Evolutionary conservation across 1,139 yeast genomes (phyloP).

Genomic region (Nakaseomyces uthaithaninus): DNA sequence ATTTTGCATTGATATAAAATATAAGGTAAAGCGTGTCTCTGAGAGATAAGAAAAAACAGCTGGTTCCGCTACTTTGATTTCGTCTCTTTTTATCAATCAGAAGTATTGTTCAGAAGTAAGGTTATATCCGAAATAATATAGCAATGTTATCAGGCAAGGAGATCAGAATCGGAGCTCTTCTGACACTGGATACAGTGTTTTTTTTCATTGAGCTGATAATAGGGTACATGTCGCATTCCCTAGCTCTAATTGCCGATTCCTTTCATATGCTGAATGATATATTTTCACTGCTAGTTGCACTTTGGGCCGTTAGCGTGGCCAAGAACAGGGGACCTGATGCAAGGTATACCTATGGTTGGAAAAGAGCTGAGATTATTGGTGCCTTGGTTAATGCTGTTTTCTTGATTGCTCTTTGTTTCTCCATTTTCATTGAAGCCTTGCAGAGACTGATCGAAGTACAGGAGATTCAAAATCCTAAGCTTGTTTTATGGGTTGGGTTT

Average conservation of each 20-base stretch:
- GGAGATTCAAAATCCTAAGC: conserved; percentile 66
- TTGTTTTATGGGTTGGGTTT: conserved; percentile 72
- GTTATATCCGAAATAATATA: background rate
- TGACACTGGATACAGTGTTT: conserved; percentile 71
- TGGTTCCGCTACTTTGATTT: no score
- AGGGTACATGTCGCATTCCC: conserved; percentile 83
- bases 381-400: conserved; percentile 93
- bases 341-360: conserved; percentile 91
- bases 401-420: conserved; percentile 80
- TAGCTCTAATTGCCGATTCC: conserved; percentile 90
- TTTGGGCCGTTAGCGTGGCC: conserved; percentile 94
- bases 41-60: background rate
- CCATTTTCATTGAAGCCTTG: conserved; percentile 85
- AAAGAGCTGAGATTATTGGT: conserved; percentile 89
- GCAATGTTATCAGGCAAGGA: conserved; percentile 46
- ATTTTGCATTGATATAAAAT: background rate
- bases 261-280: conserved; percentile 97
- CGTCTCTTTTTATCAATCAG: no score
- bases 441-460: conserved; percentile 83
- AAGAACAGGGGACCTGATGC: conserved; percentile 77
- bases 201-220: conserved; percentile 78
- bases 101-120: background rate
- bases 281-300: conserved; percentile 77
- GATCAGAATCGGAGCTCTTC: conserved; percentile 60
- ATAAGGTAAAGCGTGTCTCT: background rate